Evolutionary conservation across 2,329 filamentous ascomycete genomes (phyloP), one percentile per base, ranked within the genome.

Genomic region (Sclerotinia sclerotiorum): DNA sequence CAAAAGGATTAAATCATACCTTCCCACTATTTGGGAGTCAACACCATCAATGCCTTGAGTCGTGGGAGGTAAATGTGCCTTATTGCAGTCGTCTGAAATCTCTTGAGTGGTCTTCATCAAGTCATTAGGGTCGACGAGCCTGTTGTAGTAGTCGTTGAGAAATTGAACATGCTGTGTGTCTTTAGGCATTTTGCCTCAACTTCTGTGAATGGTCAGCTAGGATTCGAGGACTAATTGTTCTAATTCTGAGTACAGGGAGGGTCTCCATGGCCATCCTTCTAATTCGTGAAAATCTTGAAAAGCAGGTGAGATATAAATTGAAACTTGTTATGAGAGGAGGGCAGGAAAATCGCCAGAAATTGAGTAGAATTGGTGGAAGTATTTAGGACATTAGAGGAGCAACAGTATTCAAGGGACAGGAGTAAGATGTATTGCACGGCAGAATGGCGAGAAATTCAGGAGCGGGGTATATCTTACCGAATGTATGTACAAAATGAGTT

Each of bases 11-110:
- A 19, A 7, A 1, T 10, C 46, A 13, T 62, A 62, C 60, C 60
- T 62, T 39, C 29, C 60, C 13, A 62, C 60, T 24, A 39, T 62
- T n/a, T 62, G 60, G 0, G 60, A 62, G 17, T 62, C 60, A 11
- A 62, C 60, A 27, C 60, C 46, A 51, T 62, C 32, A 19, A 62
- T 4, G 39, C 60, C 60, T 27, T 35, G 8, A n/a, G 24, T 60
- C 19, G 46, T 51, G 19, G 46, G 21, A 1, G 58, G 58, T 1
- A 35, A 3, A 17, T 62, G 58, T 27, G 46, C 60, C 8, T 15
- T 15, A 2, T 62, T 62, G 46, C 60, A 62, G 19, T n/a, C 5
- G 15, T 51, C 17, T 2, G 60, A 29, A 4, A 49, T 51, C 21
- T 24, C 4, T 51, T 51, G 21, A 0, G 60, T 62, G 5, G 21